Evolutionary conservation across 2,329 filamentous ascomycete species (phyloP).

Genomic region (Aspergillus thermomutatus): DNA sequence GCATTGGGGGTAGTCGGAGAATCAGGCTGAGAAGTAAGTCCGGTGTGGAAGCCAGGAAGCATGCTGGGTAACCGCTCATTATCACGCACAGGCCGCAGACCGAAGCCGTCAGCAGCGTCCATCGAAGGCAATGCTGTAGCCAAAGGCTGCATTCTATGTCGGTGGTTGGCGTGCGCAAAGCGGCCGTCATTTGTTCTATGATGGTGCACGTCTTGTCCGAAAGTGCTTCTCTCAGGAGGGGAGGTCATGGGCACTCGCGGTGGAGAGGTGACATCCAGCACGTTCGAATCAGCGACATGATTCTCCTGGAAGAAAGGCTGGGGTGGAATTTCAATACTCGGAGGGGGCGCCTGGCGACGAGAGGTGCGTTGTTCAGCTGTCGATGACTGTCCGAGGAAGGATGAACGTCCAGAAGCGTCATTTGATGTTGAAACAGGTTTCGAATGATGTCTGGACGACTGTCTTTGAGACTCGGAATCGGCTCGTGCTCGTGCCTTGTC

Average conservation of each 20-base stretch:
- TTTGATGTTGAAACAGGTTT: constrained; percentile 28
- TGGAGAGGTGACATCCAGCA: constrained; percentile 61
- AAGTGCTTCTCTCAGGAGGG: constrained; percentile 67
- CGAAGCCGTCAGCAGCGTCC: constrained; percentile 68
- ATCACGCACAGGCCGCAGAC: constrained; percentile 73
- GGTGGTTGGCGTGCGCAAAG: constrained; percentile 45
- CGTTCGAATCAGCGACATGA: constrained; percentile 47
- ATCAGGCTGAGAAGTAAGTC: constrained; percentile 81
- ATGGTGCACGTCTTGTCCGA: constrained; percentile 52
- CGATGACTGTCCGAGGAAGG: constrained; percentile 50
- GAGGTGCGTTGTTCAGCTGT: constrained; percentile 56
- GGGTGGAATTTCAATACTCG: constrained; percentile 73
- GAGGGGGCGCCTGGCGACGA: constrained; percentile 77
- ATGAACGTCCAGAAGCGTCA: constrained; percentile 27
- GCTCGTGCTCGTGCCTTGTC: constrained; percentile 86
- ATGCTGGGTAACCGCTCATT: constrained; percentile 80
- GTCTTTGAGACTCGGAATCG: constrained; percentile 69
- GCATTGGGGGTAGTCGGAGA: constrained; percentile 83
- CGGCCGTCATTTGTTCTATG: constrained; percentile 44
- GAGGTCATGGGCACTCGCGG: constrained; percentile 65
- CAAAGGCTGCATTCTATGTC: constrained; percentile 62
- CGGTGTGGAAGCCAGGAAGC: constrained; percentile 65
- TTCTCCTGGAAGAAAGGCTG: constrained; percentile 49
- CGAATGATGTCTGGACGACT: constrained; percentile 29
- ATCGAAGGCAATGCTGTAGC: constrained; percentile 65